Evolutionary conservation across 2,329 filamentous ascomycete genomes (phyloP), one percentile per base, ranked within the genome.

Genomic region (Colletotrichum navitas): DNA sequence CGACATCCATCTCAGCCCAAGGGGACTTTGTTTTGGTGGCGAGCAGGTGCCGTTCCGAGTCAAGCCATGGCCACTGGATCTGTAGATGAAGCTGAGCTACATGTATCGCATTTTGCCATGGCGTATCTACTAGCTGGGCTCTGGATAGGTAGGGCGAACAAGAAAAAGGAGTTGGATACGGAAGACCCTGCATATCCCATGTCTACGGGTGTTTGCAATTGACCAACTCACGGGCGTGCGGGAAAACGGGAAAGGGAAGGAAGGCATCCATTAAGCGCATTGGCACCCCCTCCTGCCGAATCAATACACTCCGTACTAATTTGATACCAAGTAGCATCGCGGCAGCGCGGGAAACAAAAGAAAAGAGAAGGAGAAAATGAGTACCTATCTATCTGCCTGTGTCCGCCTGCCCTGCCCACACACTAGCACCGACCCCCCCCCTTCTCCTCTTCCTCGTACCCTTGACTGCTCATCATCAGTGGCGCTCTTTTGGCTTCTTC

Each of bases 111-210:
- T n/a, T n/a, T 62, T 59, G 64, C 64, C 18, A 63, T 63, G 52
- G 64, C 64, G 64, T 54, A 12, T 21, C 10, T 47, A 24, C 45
- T 36, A 29, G 36, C 29, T 71, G 32, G 14, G 47, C 51, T 39
- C 16, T 41, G 43, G 51, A 54, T 39, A 51, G 51, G 54, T 39
- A 51, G 45, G 32, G 59, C 43, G 59, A 29, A 26, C n/a, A 24
- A n/a, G 24, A n/a, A 24, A 63, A 49, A 21, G 58, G 32, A 58
- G 41, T 36, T 43, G 24, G 41, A 66, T 41, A 47, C 32, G 41
- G 61, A 63, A 63, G 68, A 71, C 68, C 68, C 68, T 71, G 68
- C 68, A 71, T 71, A 71, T 71, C 52, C 64, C 52, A 63, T 58
- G 36, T 63, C 36, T 63, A 29, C 61, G 45, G 26, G 61, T 49